Evolutionary conservation across 2,329 filamentous ascomycete genomes (phyloP), one percentile per base, ranked within the genome.

Genomic region (Cladophialophora bantiana): DNA sequence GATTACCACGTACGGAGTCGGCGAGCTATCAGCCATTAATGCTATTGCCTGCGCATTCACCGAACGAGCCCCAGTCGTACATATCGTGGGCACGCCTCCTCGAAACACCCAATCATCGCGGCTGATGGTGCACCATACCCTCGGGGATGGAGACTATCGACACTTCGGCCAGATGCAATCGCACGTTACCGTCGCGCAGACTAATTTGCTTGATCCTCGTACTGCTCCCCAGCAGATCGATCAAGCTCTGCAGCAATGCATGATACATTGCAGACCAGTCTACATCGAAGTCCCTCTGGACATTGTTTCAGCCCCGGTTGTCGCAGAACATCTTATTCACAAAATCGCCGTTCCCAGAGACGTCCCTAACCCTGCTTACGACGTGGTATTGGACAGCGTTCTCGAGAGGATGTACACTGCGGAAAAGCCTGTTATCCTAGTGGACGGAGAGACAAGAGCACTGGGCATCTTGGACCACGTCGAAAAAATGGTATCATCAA

Each of bases 1-100:
- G 84, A 1, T 88, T 31, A 88, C 86, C 1, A 87, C 86, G 0
- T 87, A 87, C 70, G 86, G 86, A 4, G 86, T 88, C 1, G 86
- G 86, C 7, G 82, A 84, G 68, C 75, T 83, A 31, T 75, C 73
- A 56, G 73, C 74, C 9, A 71, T 77, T 64, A 77, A 77, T 66
- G 75, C 74, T 20, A 73, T 77, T 18, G 70, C 71, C 68, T 78
- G 78, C 65, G 77, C 83, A 5, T 90, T 89, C 74, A 84, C 86
- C 1, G 80, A 88, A 75, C 88, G 85, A 77, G 83, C 84, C 4
- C 79, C 80, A 48, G 81, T 86, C 5, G 86, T 91, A 31, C 84
- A 86, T 71, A 88, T 90, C 63, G 88, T 89, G 53, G 84, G 84
- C 34, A 66, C 65, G 26, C 69, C 69, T 18, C 55, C 67, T 13